Conservation (phyloP, 805 yeast genomes). For the Saccharomycopsis sp. region DNA sequence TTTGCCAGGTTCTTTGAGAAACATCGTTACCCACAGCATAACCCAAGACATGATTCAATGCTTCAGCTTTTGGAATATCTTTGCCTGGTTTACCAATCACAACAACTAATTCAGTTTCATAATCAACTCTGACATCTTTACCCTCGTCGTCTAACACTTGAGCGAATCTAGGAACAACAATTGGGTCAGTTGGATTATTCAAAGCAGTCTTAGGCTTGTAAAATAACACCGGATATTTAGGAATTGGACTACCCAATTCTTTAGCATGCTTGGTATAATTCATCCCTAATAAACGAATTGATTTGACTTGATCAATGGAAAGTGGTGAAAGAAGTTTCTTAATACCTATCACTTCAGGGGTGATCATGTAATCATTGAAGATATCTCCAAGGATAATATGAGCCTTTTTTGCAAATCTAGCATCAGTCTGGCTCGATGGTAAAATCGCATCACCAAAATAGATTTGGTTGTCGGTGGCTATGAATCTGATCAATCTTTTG, state of each 20-base stretch:
- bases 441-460: slow-evolving; percentile 45
- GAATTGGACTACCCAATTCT: slow-evolving; percentile 37
- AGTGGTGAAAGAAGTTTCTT: slow-evolving; percentile 36
- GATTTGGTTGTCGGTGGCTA: slow-evolving; percentile 36
- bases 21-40: slow-evolving; percentile 51
- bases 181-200: slow-evolving; percentile 36
- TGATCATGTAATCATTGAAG: slow-evolving; percentile 32
- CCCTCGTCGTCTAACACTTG: slow-evolving; percentile 24
- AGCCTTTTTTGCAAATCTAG: slow-evolving; percentile 35
- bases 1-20: slow-evolving; percentile 52
- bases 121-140: slow-evolving; percentile 31
- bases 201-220: slow-evolving; percentile 44
- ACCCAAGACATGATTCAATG: slow-evolving; percentile 42
- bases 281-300: slow-evolving; percentile 44
- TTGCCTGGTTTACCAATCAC: slow-evolving; percentile 46
- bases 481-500: slow-evolving; percentile 36
- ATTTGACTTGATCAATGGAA: slow-evolving; percentile 30
- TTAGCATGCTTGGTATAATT: slow-evolving; percentile 39
- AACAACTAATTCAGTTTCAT: slow-evolving; percentile 48
- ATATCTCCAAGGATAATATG: slow-evolving; percentile 41
- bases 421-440: slow-evolving; percentile 30
- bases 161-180: slow-evolving; percentile 36
- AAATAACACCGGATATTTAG: slow-evolving; percentile 44
- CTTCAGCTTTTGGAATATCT: slow-evolving; percentile 37
- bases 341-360: slow-evolving; percentile 32